Base-by-base conservation (phyloP, 164 flowering plant genomes). In the Macadamia integrifolia region DNA sequence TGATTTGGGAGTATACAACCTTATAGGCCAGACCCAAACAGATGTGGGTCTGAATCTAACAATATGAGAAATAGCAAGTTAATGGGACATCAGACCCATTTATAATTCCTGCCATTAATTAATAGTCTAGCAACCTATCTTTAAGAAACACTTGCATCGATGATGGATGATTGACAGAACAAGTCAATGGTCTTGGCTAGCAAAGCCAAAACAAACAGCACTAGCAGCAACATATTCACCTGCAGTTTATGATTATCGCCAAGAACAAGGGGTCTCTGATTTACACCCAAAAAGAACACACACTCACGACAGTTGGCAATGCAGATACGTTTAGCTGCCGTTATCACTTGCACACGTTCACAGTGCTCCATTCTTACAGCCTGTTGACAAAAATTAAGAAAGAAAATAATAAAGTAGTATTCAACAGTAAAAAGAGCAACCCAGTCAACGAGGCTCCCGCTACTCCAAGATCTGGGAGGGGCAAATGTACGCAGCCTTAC, bases 251-350 rank as follows among this genome's bases (percentile, higher is more conserved):
- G 96, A 73, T 92, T 94, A 78, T 94, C 98, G 55, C 99, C 99
- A 74, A 94, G 84, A 72, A 92, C 83, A 61, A 94, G 97, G 11
- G 99, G 99, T 65, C 84, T 81, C 69, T 92, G 98, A 73, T 94
- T 94, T 65, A 92, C 97, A 35, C 98, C 99, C 68, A 94, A 69
- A 75, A 80, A 94, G 80, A 92, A 94, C 28, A 90, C 79, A 77
- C 99, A 94, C 79, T 94, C 99, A 48, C 99, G 98, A 71, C 98
- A 94, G 70, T 89, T 94, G 44, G 98, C 98, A 80, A 94, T 88
- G 78, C 92, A 88, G 50, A 90, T 83, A 55, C 97, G 85, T 74
- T 85, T 94, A 35, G 99, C 85, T 43, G 93, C 97, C 31, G 84
- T 68, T 71, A 92, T 88, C 63, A 94, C 87, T 71, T 92, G 97